These are phyloP conservation scores for Moesziomyces sp. DNA, from an alignment of 1,284 basidiomycete species.

Conservation along the genomic window DNA sequence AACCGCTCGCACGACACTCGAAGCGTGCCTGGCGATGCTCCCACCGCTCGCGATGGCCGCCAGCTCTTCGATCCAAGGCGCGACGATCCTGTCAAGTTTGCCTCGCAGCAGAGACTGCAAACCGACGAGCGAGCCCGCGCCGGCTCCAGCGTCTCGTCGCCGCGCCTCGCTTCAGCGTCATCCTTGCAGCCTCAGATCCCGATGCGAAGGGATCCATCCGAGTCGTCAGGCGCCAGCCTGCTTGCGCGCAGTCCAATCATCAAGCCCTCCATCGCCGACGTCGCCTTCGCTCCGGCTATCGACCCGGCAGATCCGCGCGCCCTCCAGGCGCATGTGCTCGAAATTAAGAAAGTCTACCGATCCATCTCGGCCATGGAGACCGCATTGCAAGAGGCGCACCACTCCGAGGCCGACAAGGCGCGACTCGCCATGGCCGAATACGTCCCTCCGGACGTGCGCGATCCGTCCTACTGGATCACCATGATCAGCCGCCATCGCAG, in stretches of 20 bases:
- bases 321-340: conserved; percentile 71
- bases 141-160: conserved; percentile 10
- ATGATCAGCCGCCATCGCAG: conserved; percentile 70
- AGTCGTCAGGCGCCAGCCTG: conserved; percentile 18
- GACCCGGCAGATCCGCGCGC: conserved; percentile 25
- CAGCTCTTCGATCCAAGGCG: conserved; percentile 81
- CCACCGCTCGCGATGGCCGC: conserved; percentile 31
- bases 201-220: conserved; percentile 34
- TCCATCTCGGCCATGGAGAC: conserved; percentile 79
- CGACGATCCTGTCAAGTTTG: conserved; percentile 78
- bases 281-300: conserved; percentile 20
- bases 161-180: conserved; percentile 12
- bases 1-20: conserved; percentile 30
- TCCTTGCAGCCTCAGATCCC: conserved; percentile 26
- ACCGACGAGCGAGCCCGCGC: conserved; percentile 24
- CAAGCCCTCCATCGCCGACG: conserved; percentile 21
- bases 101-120: conserved; percentile 35
- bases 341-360: conserved; percentile 83
- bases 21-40: conserved; percentile 27
- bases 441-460: conserved; percentile 27
- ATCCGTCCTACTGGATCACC: conserved; percentile 52
- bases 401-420: conserved; percentile 15
- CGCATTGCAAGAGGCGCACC: conserved; percentile 73
- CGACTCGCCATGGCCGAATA: conserved; percentile 27
- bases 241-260: conserved; percentile 28